These are phyloP conservation scores for Geranium incanum DNA, from an alignment of 441 rosid genomes.

Conservation along the genomic window DNA sequence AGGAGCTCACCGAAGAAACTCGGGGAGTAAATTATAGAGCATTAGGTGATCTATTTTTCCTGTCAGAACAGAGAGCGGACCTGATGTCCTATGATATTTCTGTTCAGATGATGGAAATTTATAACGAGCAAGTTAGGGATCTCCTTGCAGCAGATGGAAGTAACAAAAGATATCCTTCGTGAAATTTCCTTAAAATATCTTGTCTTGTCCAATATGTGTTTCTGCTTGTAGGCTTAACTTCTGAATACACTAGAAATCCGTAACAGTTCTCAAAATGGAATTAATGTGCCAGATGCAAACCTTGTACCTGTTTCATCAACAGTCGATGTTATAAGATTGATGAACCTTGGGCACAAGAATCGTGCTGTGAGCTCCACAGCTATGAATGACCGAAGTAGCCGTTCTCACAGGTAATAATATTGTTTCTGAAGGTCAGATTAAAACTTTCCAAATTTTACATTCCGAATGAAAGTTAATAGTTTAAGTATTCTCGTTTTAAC, in stretches of 20 bases:
- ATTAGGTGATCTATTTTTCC: conserved; percentile 32
- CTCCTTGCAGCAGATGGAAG: conserved; percentile 35
- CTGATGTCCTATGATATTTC: conserved; percentile 42
- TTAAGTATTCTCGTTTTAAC: background rate
- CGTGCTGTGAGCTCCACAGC: conserved; percentile 91
- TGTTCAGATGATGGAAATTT: conserved; percentile 82
- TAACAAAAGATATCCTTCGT: conserved; percentile 58
- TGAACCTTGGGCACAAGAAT: conserved; percentile 71
- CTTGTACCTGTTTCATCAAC: conserved; percentile 75
- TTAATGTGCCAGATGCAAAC: conserved; percentile 94
- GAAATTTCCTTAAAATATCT: background rate
- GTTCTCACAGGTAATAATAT: conserved; percentile 68
- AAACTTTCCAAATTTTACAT: background rate
- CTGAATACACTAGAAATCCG: conserved; percentile 76
- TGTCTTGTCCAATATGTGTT: background rate
- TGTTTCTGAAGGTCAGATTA: background rate
- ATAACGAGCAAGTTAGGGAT: conserved; percentile 73
- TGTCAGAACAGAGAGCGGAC: conserved; percentile 42
- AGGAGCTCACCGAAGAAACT: conserved; percentile 56
- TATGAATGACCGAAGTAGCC: conserved; percentile 89
- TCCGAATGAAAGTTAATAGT: background rate
- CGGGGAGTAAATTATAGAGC: conserved; percentile 40
- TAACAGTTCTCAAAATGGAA: conserved; percentile 69
- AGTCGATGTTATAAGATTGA: conserved; percentile 68
- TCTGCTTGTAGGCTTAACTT: background rate